These are phyloP conservation scores for Sclerospora graminicola DNA, from an alignment of 352 stramenopile genomes.

Conservation along the genomic window DNA sequence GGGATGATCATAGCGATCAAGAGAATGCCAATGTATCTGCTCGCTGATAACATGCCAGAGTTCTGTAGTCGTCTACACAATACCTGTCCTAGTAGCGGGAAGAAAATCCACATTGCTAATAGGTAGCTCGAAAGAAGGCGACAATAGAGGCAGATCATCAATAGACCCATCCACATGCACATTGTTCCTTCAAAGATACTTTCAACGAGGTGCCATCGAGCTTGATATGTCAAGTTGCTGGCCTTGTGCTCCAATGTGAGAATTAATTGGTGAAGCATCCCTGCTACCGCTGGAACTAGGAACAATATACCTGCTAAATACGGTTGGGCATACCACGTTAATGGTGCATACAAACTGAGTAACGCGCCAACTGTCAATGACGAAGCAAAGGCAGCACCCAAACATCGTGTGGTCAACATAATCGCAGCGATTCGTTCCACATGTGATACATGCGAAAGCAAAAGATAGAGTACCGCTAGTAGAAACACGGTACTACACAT, in stretches of 20 bases:
- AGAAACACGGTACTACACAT: conserved; percentile 33
- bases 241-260: conserved; percentile 24
- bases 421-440: conserved; percentile 27
- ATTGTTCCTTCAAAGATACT: conserved; percentile 56
- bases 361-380: conserved; percentile 33
- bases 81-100: conserved; percentile 44
- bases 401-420: conserved; percentile 28
- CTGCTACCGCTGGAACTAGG: conserved; percentile 32
- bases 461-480: conserved; percentile 32
- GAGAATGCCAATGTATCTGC: conserved; percentile 37
- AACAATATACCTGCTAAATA: conserved; percentile 38
- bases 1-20: conserved; percentile 40
- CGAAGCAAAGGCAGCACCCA: conserved; percentile 20
- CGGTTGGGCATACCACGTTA: conserved; percentile 60
- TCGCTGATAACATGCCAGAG: conserved; percentile 26
- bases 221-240: conserved; percentile 8
- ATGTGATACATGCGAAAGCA: conserved; percentile 33
- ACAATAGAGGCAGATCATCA: conserved; percentile 26
- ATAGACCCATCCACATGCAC: conserved; percentile 27
- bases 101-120: conserved; percentile 49
- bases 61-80: conserved; percentile 29
- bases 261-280: conserved; percentile 41
- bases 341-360: conserved; percentile 50
- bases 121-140: conserved; percentile 53
- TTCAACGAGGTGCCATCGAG: conserved; percentile 44